A percentile compares a stretch with the other conserved stretches of the same genome.
These are phyloP conservation scores for Chloris gayana DNA, from an alignment of 176 grass and related monocot species.

Conservation along the genomic window DNA sequence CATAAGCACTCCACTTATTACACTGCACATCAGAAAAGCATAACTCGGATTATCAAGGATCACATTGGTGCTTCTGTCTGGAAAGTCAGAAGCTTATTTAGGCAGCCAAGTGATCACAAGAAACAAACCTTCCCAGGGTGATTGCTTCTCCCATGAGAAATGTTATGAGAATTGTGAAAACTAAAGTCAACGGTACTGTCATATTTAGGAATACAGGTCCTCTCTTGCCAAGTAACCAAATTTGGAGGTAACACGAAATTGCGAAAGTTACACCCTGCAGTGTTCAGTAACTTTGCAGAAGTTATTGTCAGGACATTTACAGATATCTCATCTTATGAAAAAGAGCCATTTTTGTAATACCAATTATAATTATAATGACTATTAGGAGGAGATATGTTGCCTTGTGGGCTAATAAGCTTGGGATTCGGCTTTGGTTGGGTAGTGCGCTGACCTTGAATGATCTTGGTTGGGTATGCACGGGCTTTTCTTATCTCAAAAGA, in stretches of 20 bases:
- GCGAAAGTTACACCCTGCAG: slow-evolving; percentile 36
- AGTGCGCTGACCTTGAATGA: not conserved
- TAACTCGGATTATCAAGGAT: not conserved
- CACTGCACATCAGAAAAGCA: slow-evolving; percentile 9
- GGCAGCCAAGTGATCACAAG: not conserved
- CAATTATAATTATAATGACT: not conserved
- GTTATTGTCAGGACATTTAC: not conserved
- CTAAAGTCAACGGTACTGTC: slow-evolving; percentile 45
- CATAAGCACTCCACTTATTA: slow-evolving; percentile 52
- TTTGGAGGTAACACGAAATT: slow-evolving; percentile 43
- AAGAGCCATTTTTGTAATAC: too few species aligned
- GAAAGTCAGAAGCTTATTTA: not conserved
- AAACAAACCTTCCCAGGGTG: slow-evolving; percentile 48
- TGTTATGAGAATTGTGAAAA: slow-evolving; percentile 44
- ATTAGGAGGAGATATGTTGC: not conserved
- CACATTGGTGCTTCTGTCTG: not conserved
- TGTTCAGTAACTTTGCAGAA: not conserved
- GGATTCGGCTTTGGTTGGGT: not conserved
- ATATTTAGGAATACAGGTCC: slow-evolving; percentile 54
- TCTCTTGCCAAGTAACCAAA: slow-evolving; percentile 49
- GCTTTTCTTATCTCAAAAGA: not conserved
- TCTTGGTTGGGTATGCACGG: not conserved
- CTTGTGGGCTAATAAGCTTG: not conserved
- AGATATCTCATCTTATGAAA: not conserved
- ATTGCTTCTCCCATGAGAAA: slow-evolving; percentile 51